phyloP scores from a whole-genome alignment of 306 rosid species.

The Sicyos edulis region DNA sequence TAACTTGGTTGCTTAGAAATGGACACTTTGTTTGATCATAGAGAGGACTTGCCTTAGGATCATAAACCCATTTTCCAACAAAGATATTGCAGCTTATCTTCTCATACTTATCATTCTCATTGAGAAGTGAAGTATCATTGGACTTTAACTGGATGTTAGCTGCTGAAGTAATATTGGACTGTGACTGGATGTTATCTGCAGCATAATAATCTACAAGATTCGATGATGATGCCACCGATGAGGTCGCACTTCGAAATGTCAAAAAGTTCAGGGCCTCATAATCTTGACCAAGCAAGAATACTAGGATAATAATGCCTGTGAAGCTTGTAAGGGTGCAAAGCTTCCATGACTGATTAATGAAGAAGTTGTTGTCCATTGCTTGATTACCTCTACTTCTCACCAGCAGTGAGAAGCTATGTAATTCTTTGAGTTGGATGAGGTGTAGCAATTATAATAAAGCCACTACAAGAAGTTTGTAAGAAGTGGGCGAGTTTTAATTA shows the following conservation, averaged over 20 bases:
- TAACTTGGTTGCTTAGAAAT: slow-evolving; percentile 42
- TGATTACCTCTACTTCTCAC: slow-evolving; percentile 1
- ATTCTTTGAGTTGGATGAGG: neutral
- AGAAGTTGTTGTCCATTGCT: slow-evolving; percentile 29
- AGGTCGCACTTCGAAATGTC: neutral
- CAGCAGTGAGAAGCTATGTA: neutral
- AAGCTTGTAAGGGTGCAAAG: slow-evolving; percentile 28
- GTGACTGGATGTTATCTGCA: slow-evolving; percentile 15
- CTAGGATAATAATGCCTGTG: slow-evolving; percentile 20
- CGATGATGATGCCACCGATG: neutral
- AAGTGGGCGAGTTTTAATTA: neutral
- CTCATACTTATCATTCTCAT: neutral
- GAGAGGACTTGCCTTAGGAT: slow-evolving; percentile 30
- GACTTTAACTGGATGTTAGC: slow-evolving; percentile 3
- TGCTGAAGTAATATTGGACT: neutral
- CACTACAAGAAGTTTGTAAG: slow-evolving; percentile 3
- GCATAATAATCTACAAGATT: slow-evolving; percentile 10
- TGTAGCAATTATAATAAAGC: neutral
- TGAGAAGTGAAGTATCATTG: neutral
- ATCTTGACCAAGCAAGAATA: slow-evolving; percentile 26
- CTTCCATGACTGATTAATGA: slow-evolving; percentile 27
- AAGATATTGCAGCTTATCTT: slow-evolving; percentile 31
- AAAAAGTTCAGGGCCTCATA: slow-evolving; percentile 7
- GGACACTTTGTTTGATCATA: slow-evolving; percentile 29
- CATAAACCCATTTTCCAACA: slow-evolving; percentile 40